Base-by-base conservation (phyloP, 2,329 filamentous ascomycete species). In the Nemania sp. region DNA sequence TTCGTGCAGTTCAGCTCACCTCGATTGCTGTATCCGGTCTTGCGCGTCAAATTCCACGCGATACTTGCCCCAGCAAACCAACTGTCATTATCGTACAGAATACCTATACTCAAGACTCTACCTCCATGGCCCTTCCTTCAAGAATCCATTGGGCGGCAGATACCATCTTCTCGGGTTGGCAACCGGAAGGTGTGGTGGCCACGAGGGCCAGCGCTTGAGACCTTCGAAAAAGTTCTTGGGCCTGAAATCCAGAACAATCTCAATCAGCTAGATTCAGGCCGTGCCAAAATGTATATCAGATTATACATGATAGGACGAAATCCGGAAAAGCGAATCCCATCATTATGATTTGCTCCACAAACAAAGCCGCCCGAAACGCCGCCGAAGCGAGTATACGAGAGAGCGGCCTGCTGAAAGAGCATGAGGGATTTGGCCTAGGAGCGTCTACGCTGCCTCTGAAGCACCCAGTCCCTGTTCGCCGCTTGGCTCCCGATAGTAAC, bases 281-380 rank as follows among this genome's bases (percentile, higher is more conserved):
- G 56, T 21, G 40, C 37, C 5, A 59, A 64, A 1, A 17, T 64
- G 2, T 64, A 56, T n/a, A 54, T 64, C 11, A 42, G 35, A 21
- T 21, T 62, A n/a, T 64, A 62, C 18, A 64, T 64, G 55, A 62
- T 62, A 25, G 59, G 62, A 15, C 50, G 52, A 35, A 53, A 47
- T 2, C 15, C 40, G 9, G 55, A 59, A 42, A 57, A n/a, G 54
- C 62, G 7, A 59, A 53, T 47, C 59, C 62, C n/a, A 54, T 59
- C 7, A 21, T 64, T 5, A 59, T 64, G 52, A 4, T 64, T n/a
- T 64, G 62, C 15, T 57, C 59, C 34, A 62, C 45, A 10, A 45
- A 57, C 29, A 46, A 21, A 0, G 43, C 42, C 25, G 59, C 47
- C 18, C 59, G 55, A 51, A 20, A 52, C 2, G 20, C 17, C 13